Conservation (phyloP, 371 early-diverging fungal genomes). For the Rhizomucor miehei region DNA sequence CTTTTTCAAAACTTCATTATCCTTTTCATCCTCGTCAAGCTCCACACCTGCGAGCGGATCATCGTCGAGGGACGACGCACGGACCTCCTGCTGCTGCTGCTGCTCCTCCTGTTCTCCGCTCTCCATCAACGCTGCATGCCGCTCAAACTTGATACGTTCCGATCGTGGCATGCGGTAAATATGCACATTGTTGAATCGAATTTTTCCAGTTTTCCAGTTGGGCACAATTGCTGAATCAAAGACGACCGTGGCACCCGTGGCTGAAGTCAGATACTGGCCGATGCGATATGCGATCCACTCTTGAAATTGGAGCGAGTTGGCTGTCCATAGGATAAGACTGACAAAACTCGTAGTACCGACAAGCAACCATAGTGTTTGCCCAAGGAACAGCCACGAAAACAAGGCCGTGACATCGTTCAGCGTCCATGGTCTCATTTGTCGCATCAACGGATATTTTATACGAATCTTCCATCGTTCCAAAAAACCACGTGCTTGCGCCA, state of each 20-base stretch:
- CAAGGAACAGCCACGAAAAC: conserved; percentile 87
- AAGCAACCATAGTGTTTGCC: conserved; percentile 80
- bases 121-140: conserved; percentile 26
- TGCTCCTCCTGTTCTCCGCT: conserved; percentile 5
- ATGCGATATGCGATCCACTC: conserved; percentile 80
- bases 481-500: conserved; percentile 48
- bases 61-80: conserved; percentile 9
- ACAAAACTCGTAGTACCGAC: conserved; percentile 91
- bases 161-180: conserved; percentile 52
- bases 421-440: conserved; percentile 76
- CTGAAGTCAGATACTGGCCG: conserved; percentile 74
- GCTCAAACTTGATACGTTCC: conserved; percentile 39
- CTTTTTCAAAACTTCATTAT: conserved; percentile 35
- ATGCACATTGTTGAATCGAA: conserved; percentile 81
- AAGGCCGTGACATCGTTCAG: conserved; percentile 88
- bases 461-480: conserved; percentile 54
- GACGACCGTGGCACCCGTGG: conserved; percentile 80
- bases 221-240: conserved; percentile 93
- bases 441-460: conserved; percentile 58
- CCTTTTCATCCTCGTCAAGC: conserved; percentile 42
- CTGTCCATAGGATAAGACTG: conserved; percentile 74
- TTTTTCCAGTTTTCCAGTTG: conserved; percentile 89
- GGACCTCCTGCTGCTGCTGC: conserved; percentile 2
- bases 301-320: conserved; percentile 89
- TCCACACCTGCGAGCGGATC: conserved; percentile 43